Conservation (phyloP, 2,329 filamentous ascomycete species). For the Ophiostoma piceae region DNA sequence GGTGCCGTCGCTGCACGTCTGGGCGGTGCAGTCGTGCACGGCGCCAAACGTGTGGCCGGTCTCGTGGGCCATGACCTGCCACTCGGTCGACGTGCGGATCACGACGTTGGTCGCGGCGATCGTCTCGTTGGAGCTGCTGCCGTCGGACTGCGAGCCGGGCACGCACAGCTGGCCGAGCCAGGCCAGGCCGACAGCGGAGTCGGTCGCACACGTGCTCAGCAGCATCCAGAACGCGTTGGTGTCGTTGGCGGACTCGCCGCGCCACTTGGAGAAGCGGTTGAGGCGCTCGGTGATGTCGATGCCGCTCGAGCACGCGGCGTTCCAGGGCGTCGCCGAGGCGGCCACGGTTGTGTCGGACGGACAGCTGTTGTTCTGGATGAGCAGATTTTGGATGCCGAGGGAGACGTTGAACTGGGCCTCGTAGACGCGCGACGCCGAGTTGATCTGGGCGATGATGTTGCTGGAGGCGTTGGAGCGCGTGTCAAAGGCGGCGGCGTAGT, state of each 20-base stretch:
- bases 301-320: conserved; percentile 62
- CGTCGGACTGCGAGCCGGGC: conserved; percentile 50
- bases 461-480: conserved; percentile 57
- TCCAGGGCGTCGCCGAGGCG: conserved; percentile 70
- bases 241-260: conserved; percentile 64
- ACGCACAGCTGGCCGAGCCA: conserved; percentile 88
- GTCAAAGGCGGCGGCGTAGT: conserved; percentile 70
- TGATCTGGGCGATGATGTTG: conserved; percentile 80
- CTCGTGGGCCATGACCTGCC: conserved; percentile 95
- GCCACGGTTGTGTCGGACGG: conserved; percentile 56
- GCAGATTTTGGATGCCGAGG: conserved; percentile 79
- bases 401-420: conserved; percentile 93
- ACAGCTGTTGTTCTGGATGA: conserved; percentile 69
- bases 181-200: conserved; percentile 79
- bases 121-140: conserved; percentile 53
- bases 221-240: conserved; percentile 90
- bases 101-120: conserved; percentile 88
- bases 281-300: conserved; percentile 69
- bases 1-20: conserved; percentile 61
- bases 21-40: conserved; percentile 78
- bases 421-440: conserved; percentile 79
- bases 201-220: conserved; percentile 74
- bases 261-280: conserved; percentile 84
- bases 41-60: conserved; percentile 92
- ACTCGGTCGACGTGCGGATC: conserved; percentile 74